A percentile compares a stretch with the other conserved stretches of the same genome.
Conservation (phyloP, 2,329 filamentous ascomycete genomes). For the Trichoderma sp. region DNA sequence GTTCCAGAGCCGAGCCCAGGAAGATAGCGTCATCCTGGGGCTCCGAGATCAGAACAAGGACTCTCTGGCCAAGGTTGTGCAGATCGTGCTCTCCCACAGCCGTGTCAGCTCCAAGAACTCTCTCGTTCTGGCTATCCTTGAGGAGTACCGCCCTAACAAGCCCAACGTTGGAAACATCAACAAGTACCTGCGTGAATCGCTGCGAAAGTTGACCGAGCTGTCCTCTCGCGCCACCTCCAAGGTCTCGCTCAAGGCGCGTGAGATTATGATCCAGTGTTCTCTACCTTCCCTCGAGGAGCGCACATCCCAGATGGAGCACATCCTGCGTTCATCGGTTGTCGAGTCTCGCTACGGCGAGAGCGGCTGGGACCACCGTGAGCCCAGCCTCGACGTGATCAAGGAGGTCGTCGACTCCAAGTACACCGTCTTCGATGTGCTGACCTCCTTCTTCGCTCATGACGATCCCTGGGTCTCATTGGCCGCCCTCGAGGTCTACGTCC, state of each 20-base stretch:
- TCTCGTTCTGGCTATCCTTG: constrained; percentile 84
- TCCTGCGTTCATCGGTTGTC: constrained; percentile 89
- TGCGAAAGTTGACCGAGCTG: constrained; percentile 87
- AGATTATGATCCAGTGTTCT: constrained; percentile 95
- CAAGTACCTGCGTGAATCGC: constrained; percentile 80
- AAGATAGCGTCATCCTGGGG: constrained; percentile 90
- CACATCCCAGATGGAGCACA: constrained; percentile 96
- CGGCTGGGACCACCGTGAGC: constrained; percentile 94
- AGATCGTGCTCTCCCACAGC: constrained; percentile 91
- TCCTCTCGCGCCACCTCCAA: constrained; percentile 80
- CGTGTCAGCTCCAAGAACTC: constrained; percentile 93
- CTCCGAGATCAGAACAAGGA: constrained; percentile 97
- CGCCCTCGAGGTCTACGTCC: constrained; percentile 93
- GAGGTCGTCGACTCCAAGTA: constrained; percentile 99
- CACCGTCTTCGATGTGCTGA: constrained; percentile 94
- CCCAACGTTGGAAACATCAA: constrained; percentile 84
- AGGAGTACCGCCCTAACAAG: constrained; percentile 93
- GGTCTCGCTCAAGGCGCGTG: constrained; percentile 94
- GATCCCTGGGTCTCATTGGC: constrained; percentile 94
- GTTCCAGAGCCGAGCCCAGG: constrained; percentile 85
- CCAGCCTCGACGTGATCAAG: constrained; percentile 86
- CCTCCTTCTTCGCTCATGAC: constrained; percentile 91
- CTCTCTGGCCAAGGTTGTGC: constrained; percentile 79
- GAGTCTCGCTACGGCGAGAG: constrained; percentile 98
- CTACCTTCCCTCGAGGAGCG: constrained; percentile 95